These are phyloP conservation scores for Didymella exigua DNA, from an alignment of 2,329 filamentous ascomycete species.

Conservation along the genomic window DNA sequence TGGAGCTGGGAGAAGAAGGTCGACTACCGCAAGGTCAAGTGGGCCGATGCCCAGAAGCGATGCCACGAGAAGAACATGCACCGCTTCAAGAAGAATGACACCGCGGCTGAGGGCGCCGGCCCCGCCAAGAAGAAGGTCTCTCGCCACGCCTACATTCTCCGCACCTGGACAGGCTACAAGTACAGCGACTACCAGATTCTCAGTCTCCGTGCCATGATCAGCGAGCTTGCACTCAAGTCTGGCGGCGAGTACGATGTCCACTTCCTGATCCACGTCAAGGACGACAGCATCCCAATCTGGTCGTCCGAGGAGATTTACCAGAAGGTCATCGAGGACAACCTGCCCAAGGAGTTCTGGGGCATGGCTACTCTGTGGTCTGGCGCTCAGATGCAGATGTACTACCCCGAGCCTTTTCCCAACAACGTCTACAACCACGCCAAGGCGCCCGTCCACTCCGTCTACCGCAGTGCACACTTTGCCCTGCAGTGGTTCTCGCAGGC, in stretches of 20 bases:
- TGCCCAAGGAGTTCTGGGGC: conserved; percentile 84
- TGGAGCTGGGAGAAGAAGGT: conserved; percentile 58
- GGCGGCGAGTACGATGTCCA: conserved; percentile 88
- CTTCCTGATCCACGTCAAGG: conserved; percentile 83
- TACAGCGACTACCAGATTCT: conserved; percentile 81
- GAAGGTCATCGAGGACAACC: conserved; percentile 68
- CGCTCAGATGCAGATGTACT: conserved; percentile 87
- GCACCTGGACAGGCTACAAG: conserved; percentile 80
- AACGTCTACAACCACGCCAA: conserved; percentile 68
- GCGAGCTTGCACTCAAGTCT: conserved; percentile 78
- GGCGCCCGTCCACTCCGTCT: conserved; percentile 82
- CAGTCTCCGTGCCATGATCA: conserved; percentile 81
- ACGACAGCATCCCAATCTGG: conserved; percentile 77
- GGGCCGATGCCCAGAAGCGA: conserved; percentile 55
- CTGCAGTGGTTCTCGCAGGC: conserved; percentile 59
- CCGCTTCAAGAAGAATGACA: conserved; percentile 51
- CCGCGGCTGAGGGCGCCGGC: conserved; percentile 32
- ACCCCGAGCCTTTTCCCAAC: conserved; percentile 83
- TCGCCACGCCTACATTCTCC: conserved; percentile 81
- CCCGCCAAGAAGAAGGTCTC: conserved; percentile 51
- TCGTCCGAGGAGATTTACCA: conserved; percentile 72
- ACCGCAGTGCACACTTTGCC: conserved; percentile 66
- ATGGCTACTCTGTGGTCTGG: conserved; percentile 94
- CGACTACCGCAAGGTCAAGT: conserved; percentile 56
- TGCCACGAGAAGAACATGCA: conserved; percentile 58